Conservation (phyloP, 1,284 basidiomycete species). For the Ustilago loliicola region DNA sequence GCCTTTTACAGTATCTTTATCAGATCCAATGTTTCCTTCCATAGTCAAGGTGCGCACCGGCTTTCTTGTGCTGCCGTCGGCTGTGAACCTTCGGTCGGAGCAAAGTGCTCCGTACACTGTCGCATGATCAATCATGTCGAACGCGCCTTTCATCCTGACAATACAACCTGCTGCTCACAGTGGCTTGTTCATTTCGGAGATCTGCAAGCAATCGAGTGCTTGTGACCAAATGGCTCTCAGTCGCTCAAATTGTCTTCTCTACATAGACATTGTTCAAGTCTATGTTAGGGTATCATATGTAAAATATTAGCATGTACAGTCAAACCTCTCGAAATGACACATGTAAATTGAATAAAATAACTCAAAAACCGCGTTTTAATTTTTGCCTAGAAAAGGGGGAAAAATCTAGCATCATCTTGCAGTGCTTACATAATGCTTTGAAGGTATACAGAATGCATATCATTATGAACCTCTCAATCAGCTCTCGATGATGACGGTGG, state of each 20-base stretch:
- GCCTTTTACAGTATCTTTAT: neutral
- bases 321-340: too few relatives aligned
- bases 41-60: neutral
- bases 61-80: neutral
- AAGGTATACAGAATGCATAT: too few relatives aligned
- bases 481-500: too few relatives aligned
- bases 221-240: too few relatives aligned
- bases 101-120: neutral
- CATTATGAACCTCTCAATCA: too few relatives aligned
- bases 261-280: too few relatives aligned
- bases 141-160: neutral
- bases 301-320: conserved; percentile 5
- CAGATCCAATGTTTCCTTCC: neutral
- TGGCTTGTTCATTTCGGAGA: neutral
- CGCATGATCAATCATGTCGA: neutral
- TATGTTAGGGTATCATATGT: conserved; percentile 4
- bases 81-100: conserved; percentile 5
- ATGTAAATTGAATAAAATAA: too few relatives aligned
- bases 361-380: too few relatives aligned
- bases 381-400: too few relatives aligned
- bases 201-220: neutral
- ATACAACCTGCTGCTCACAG: neutral
- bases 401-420: too few relatives aligned
- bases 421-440: too few relatives aligned
- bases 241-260: neutral